A percentile compares a stretch with the other conserved stretches of the same genome.
Conservation (phyloP, 257 asterid genomes). For the Marsdenia floribunda region DNA sequence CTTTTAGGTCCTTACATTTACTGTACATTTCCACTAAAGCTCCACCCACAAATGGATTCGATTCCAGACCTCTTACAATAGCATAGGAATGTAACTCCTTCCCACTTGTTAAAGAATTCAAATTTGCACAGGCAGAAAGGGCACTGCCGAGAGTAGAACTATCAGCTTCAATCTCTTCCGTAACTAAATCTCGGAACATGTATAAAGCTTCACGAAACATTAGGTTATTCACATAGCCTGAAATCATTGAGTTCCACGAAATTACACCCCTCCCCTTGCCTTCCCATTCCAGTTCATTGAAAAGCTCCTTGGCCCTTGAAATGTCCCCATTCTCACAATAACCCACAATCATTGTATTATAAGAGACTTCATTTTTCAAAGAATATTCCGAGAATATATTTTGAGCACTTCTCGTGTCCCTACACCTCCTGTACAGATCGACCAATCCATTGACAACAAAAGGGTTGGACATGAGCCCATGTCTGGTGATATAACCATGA, state of each 20-base stretch:
- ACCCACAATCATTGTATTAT: constrained; percentile 69
- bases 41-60: constrained; percentile 59
- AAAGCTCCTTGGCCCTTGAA: constrained; percentile 52
- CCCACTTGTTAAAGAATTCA: constrained; percentile 36
- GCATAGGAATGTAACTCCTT: constrained; percentile 58
- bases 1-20: constrained; percentile 45
- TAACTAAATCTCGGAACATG: constrained; percentile 34
- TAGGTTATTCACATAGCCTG: constrained; percentile 60
- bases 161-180: constrained; percentile 46
- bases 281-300: constrained; percentile 50
- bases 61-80: constrained; percentile 45
- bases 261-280: constrained; percentile 44
- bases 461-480: constrained; percentile 50
- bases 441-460: constrained; percentile 69
- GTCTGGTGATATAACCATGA: constrained; percentile 60
- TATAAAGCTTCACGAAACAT: constrained; percentile 50
- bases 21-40: constrained; percentile 71
- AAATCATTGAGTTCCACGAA: constrained; percentile 80
- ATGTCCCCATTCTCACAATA: constrained; percentile 54
- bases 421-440: constrained; percentile 68
- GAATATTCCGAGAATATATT: constrained; percentile 49
- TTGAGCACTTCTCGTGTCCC: constrained; percentile 50
- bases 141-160: constrained; percentile 64
- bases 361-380: constrained; percentile 56
- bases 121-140: constrained; percentile 52